Evolutionary conservation across 306 rosid genomes (phyloP), one percentile per base, ranked within the genome.

Genomic region (Rosa multiflora): DNA sequence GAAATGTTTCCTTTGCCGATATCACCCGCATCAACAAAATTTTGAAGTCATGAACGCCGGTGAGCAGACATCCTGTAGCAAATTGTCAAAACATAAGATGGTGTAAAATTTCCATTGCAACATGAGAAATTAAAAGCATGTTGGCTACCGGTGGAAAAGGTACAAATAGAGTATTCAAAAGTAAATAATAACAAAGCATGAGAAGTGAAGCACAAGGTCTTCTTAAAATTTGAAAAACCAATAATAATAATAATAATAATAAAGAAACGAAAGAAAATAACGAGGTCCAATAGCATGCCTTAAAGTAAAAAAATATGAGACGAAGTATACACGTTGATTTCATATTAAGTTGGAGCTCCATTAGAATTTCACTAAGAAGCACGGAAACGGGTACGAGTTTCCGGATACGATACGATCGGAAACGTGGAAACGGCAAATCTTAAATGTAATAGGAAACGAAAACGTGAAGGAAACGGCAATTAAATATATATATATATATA

Each of bases 51-150:
- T 88, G 86, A 56, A 90, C 89, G 76, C 94, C 88, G 77, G 87
- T 85, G 78, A 95, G 84, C 77, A 92, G 91, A 85, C 76, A 82
- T 76, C 90, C 99, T 95, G 97, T 76, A 76, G 74, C 84, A 88
- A 14, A 67, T 68, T 21, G 59, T 83, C 77, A 79, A 64, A 63
- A 66, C 52, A 86, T 73, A 37, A 40, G 37, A 72, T 32, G 18
- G 66, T 62, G 77, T 81, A 18, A 78, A 70, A 32, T 55, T 67
- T 59, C 20, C 52, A 82, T 59, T 72, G 76, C 73, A 23, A 59
- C 29, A 35, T 63, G 61, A 73, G 48, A 76, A 76, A 52, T 29
- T 53, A 75, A 43, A 49, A 72, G 62, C 63, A 49, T 52, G 62
- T 59, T 72, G 17, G 20, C 44, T 39, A 4, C n/a, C 21, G 47